A percentile compares a stretch with the other conserved stretches of the same genome.
These are phyloP conservation scores for Suhomyces guaymorum DNA, from an alignment of 1,139 yeast species.

Conservation along the genomic window DNA sequence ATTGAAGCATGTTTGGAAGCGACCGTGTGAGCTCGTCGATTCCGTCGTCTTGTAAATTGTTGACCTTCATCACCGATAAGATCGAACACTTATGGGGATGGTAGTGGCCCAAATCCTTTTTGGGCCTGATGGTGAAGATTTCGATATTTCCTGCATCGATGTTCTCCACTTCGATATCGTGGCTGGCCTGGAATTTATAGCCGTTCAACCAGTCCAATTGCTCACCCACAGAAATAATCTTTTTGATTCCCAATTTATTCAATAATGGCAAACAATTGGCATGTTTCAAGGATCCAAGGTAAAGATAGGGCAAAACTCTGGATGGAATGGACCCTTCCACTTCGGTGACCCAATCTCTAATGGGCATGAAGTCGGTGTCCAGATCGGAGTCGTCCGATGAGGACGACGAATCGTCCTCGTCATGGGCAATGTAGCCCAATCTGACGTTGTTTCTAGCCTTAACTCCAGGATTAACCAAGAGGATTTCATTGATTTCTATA, in stretches of 20 bases:
- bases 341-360: slow-evolving; percentile 40
- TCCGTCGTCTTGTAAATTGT: slow-evolving; percentile 51
- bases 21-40: slow-evolving; percentile 42
- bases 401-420: slow-evolving; percentile 13
- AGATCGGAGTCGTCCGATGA: slow-evolving; percentile 17
- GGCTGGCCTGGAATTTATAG: slow-evolving; percentile 27
- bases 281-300: slow-evolving; percentile 81
- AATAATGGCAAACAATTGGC: slow-evolving; percentile 73
- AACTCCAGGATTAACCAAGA: slow-evolving; percentile 23
- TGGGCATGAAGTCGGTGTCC: slow-evolving; percentile 8
- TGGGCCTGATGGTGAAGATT: slow-evolving; percentile 25
- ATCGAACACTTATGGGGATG: slow-evolving; percentile 19
- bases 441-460: slow-evolving; percentile 12
- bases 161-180: slow-evolving; percentile 28
- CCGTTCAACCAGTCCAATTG: slow-evolving; percentile 60
- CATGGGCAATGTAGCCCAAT: slow-evolving; percentile 32
- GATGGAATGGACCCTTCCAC: slow-evolving; percentile 70
- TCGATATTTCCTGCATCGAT: slow-evolving; percentile 37
- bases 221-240: slow-evolving; percentile 88
- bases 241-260: slow-evolving; percentile 64
- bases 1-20: slow-evolving; percentile 38
- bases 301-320: slow-evolving; percentile 76
- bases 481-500: slow-evolving; percentile 36
- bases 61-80: slow-evolving; percentile 44
- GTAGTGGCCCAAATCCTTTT: slow-evolving; percentile 3